These are phyloP conservation scores for Lavandula angustifolia DNA, from an alignment of 257 asterid species.

Conservation along the genomic window DNA sequence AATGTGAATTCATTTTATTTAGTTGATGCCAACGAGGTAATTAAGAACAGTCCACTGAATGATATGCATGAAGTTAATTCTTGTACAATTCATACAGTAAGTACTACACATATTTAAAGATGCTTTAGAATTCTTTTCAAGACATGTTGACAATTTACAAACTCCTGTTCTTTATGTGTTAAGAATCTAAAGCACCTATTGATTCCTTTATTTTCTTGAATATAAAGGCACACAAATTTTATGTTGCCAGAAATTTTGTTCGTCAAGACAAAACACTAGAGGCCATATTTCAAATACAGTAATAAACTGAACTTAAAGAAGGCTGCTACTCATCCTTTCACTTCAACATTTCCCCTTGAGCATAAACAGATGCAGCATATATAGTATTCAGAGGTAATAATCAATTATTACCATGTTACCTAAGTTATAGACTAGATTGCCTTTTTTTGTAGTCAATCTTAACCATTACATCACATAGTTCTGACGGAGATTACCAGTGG, in stretches of 20 bases:
- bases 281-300: not conserved
- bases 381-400: conserved; percentile 4
- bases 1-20: no score
- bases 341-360: conserved; percentile 14
- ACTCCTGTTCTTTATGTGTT: conserved; percentile 22
- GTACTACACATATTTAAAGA: conserved; percentile 12
- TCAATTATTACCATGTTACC: no score
- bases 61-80: not conserved
- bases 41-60: no score
- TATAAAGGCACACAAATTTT: no score
- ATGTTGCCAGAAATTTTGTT: no score
- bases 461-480: no score
- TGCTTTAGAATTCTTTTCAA: not conserved
- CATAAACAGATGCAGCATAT: conserved; percentile 16
- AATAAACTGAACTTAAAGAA: not conserved
- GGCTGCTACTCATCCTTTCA: conserved; percentile 12
- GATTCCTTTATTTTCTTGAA: no score
- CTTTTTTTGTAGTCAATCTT: no score
- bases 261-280: not conserved
- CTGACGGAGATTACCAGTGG: no score
- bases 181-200: not conserved
- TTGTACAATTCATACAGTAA: conserved; percentile 26
- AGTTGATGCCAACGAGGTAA: no score
- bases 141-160: not conserved
- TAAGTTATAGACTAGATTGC: no score